Conservation (phyloP, 495 filamentous ascomycete species). For the Hypoxylon rickii region DNA sequence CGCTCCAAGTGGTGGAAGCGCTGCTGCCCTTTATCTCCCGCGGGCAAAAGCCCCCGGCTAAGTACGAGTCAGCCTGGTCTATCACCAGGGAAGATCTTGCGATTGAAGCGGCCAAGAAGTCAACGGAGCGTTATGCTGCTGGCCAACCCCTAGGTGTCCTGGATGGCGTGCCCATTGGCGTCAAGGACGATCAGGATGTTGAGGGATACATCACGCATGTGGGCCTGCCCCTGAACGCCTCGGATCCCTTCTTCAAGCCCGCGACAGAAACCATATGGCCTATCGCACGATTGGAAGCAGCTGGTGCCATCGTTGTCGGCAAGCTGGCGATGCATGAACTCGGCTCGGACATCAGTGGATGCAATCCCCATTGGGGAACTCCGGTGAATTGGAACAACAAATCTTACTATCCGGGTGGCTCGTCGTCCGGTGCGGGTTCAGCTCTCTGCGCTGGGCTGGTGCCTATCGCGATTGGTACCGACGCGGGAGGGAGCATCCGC, state of each 20-base stretch:
- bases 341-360: constrained; percentile 57
- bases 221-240: constrained; percentile 51
- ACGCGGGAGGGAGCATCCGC: constrained; percentile 85
- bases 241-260: constrained; percentile 41
- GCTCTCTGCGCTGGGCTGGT: constrained; percentile 75
- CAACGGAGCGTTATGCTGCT: constrained; percentile 68
- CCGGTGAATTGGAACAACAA: constrained; percentile 82
- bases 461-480: constrained; percentile 81
- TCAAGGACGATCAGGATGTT: constrained; percentile 85
- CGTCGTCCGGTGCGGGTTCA: constrained; percentile 83
- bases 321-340: constrained; percentile 94
- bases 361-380: constrained; percentile 61
- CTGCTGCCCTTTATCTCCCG: constrained; percentile 71
- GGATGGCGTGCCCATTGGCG: constrained; percentile 84
- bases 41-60: constrained; percentile 53
- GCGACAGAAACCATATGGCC: constrained; percentile 63
- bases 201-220: constrained; percentile 71
- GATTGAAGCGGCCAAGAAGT: constrained; percentile 68
- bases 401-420: constrained; percentile 85
- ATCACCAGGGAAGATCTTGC: constrained; percentile 62
- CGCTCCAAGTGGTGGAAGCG: constrained; percentile 68
- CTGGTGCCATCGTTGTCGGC: constrained; percentile 80
- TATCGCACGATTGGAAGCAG: constrained; percentile 72
- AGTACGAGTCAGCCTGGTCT: constrained; percentile 71
- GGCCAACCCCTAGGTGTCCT: constrained; percentile 67